These are phyloP conservation scores for Phyllachora maydis DNA, from an alignment of 2,329 filamentous ascomycete species.

Conservation along the genomic window DNA sequence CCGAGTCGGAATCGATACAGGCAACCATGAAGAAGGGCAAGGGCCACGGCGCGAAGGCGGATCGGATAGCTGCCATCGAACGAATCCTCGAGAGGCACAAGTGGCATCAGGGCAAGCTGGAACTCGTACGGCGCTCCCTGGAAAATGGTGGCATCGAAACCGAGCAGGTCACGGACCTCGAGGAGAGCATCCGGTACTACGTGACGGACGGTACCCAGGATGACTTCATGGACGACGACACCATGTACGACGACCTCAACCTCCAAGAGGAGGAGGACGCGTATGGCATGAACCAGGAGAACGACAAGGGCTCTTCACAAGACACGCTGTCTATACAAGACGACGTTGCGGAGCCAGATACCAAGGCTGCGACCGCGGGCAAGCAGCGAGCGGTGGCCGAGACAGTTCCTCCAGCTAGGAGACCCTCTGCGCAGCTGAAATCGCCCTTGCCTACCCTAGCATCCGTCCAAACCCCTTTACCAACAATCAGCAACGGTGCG, in stretches of 20 bases:
- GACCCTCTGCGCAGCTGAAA: slow-evolving; percentile 79
- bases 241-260: slow-evolving; percentile 84
- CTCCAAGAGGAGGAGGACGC: slow-evolving; percentile 80
- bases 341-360: slow-evolving; percentile 39
- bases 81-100: slow-evolving; percentile 77
- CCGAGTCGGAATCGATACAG: slow-evolving; percentile 71
- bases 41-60: slow-evolving; percentile 62
- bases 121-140: slow-evolving; percentile 71
- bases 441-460: slow-evolving; percentile 85
- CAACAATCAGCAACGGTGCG: slow-evolving; percentile 35
- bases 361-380: slow-evolving; percentile 17
- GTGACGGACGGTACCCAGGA: slow-evolving; percentile 74
- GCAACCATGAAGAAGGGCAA: slow-evolving; percentile 91
- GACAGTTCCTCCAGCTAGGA: slow-evolving; percentile 35
- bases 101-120: slow-evolving; percentile 86
- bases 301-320: slow-evolving; percentile 83
- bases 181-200: slow-evolving; percentile 90
- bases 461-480: slow-evolving; percentile 59
- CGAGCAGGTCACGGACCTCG: slow-evolving; percentile 69
- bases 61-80: slow-evolving; percentile 75
- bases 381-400: slow-evolving; percentile 33
- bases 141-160: slow-evolving; percentile 85
- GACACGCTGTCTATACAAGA: slow-evolving; percentile 86
- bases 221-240: slow-evolving; percentile 87
- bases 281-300: slow-evolving; percentile 62